Base-by-base conservation (phyloP, 495 filamentous ascomycete genomes). In the Monascus purpureus region DNA sequence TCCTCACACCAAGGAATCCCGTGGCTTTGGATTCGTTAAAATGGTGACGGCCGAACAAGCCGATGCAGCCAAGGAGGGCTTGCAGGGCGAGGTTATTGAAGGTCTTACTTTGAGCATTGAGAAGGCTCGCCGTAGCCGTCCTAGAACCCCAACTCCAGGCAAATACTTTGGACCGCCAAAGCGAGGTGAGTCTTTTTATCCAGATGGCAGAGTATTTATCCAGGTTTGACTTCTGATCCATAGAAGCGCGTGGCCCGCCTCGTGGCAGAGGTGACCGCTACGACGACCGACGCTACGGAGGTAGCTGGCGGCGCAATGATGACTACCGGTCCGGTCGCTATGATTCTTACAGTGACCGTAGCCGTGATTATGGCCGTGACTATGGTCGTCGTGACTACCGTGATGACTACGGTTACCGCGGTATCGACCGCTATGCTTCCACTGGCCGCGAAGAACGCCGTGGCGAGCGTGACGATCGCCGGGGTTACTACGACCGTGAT, bases 121-220 rank as follows among this genome's bases (percentile, higher is more conserved):
- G 73, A 99, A 96, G 70, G 90, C 90, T 50, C 82, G 90, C 49
- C 83, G 90, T 57, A 77, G 80, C 52, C 79, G 82, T 39, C 92
- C 92, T 34, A 81, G 90, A 49, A 96, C 87, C 27, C 90, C 90
- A 8, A 99, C 90, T 37, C 90, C 90, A 22, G 90, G 90, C 61
- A 95, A 96, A 61, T 99, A 99, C 74, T 95, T 93, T 52, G 90
- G 90, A 31, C 92, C 92, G 31, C 90, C 92, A 36, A 96, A 99
- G 77, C 69, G 92, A 66, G 90, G 90, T 93, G 63, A 67, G 78
- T 15, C 16, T 4, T 16, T 29, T 17, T n/a, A n/a, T n/a, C n/a
- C n/a, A n/a, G n/a, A n/a, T n/a, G n/a, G n/a, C n/a, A n/a, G n/a
- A n/a, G n/a, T n/a, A n/a, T n/a, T n/a, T n/a, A n/a, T n/a, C n/a